phyloP scores from a whole-genome alignment of 2,329 filamentous ascomycete genomes.

The Chaetomiaceae sp. region DNA sequence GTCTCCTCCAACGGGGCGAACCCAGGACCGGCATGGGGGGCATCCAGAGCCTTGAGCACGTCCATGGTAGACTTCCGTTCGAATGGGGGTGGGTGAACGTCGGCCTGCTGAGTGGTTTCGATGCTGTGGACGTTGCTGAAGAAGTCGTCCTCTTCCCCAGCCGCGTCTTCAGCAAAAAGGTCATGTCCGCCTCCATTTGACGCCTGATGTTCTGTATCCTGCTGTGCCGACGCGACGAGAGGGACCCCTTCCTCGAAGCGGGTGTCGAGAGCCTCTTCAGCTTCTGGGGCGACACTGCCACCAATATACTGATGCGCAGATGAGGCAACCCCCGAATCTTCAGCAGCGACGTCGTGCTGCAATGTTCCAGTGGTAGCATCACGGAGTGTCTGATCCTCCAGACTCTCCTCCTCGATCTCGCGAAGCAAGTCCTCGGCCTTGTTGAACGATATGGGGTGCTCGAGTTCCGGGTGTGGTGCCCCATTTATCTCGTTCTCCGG shows the following conservation, averaged over 20 bases:
- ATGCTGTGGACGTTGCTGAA: constrained; percentile 48
- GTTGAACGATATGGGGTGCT: constrained; percentile 42
- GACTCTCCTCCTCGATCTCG: constrained; percentile 46
- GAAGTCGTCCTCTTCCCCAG: constrained; percentile 55
- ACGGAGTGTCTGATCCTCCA: constrained; percentile 36
- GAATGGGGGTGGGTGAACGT: constrained; percentile 35
- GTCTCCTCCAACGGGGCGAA: constrained; percentile 31
- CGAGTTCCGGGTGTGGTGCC: constrained; percentile 23
- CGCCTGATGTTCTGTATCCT: constrained; percentile 15
- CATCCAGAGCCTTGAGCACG: constrained; percentile 51
- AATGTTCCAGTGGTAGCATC: constrained; percentile 12
- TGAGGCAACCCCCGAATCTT: constrained; percentile 20
- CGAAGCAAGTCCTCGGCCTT: constrained; percentile 52
- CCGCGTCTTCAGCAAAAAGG: constrained; percentile 40
- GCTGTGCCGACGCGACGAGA: constrained; percentile 43
- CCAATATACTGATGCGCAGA: constrained; percentile 37
- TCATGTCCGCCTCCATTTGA: constrained; percentile 13
- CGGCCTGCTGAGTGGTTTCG: constrained; percentile 27
- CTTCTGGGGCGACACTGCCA: constrained; percentile 38
- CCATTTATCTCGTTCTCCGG: constrained; percentile 27
- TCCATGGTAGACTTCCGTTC: constrained; percentile 67
- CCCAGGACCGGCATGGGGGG: constrained; percentile 27
- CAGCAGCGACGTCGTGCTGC: constrained; percentile 16
- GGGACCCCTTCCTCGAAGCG: constrained; percentile 68
- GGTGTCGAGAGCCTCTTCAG: constrained; percentile 46